Base-by-base conservation (phyloP, 1,139 yeast genomes). In the Yamadazyma diddensiae region DNA sequence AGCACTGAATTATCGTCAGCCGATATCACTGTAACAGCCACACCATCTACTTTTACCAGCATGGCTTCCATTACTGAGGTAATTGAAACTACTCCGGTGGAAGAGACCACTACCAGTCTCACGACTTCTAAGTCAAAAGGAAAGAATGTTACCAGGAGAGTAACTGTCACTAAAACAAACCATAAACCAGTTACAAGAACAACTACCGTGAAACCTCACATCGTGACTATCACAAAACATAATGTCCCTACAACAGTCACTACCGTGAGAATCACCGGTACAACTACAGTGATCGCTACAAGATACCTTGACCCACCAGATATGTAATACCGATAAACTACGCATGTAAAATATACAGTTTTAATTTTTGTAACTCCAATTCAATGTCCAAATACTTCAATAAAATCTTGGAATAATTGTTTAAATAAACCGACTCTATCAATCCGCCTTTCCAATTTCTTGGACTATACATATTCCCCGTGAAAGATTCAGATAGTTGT, bases 381-480 rank as follows among this genome's bases (percentile, higher is more conserved):
- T 57, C 65, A 29, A 61, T 38, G 28, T 55, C 51, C 21, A 73
- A 50, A 2, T 78, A 79, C 30, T 58, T 54, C 12, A 74, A 45
- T 5, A 68, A 38, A 1, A 57, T 55, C 24, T 62, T 52, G 1
- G 77, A 69, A 29, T 53, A 49, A 2, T 62, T 64, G 43, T 77
- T 77, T 41, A 74, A 53, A 41, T 73, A 73, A 9, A 70, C 56
- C 1, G 68, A 61, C 11, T 57, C 53, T 7, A 73, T 45, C 2
- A 39, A 46, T 0, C 73, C 75, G 3, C 67, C 63, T 10, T 43
- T 27, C 64, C 81, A 78, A 41, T 65, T 64, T 0, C 49, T 42
- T 3, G 61, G 30, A 26, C 62, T 57, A 46, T 66, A 76, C 3
- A 58, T 52, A 16, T 61, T 59, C 20, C 29, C 30, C 2, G 18